Evolutionary conservation across 2,329 filamentous ascomycete genomes (phyloP).

Genomic region (Ophiostoma quercus): DNA sequence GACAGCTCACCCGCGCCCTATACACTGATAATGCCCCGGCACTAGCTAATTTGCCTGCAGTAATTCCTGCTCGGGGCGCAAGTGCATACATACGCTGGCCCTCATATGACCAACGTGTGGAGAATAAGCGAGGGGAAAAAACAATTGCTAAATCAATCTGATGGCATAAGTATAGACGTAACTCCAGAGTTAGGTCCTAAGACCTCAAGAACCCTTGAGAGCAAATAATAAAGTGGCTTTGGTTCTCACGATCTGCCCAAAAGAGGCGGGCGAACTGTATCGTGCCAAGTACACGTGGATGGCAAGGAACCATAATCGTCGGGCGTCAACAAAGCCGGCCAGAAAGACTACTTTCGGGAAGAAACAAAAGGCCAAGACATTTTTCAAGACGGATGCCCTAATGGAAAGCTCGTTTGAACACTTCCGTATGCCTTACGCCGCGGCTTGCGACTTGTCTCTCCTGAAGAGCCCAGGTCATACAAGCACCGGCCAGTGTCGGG

Average conservation of each 20-base stretch:
- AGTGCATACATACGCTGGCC: conserved; percentile 23
- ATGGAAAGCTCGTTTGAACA: background rate
- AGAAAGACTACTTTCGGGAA: background rate
- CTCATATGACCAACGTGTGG: conserved; percentile 24
- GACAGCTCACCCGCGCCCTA: background rate
- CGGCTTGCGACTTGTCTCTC: background rate
- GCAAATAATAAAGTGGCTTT: background rate
- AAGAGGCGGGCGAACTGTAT: background rate
- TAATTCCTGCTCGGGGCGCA: conserved; percentile 16
- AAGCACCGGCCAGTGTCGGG: conserved; percentile 19
- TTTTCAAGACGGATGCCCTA: background rate
- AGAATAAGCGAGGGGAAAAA: background rate
- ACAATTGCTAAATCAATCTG: background rate
- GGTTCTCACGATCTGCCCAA: background rate
- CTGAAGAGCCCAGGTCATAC: conserved; percentile 16
- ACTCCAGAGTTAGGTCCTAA: background rate
- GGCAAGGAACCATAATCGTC: background rate
- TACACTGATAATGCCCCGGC: background rate
- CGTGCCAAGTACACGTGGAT: conserved; percentile 2
- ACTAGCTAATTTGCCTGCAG: background rate
- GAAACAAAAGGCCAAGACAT: background rate
- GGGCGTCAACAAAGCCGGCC: background rate
- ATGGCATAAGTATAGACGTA: background rate
- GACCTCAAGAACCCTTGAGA: background rate
- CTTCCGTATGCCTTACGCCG: background rate